phyloP scores from a whole-genome alignment of 2,329 filamentous ascomycete species.

The Neonectria punicea region DNA sequence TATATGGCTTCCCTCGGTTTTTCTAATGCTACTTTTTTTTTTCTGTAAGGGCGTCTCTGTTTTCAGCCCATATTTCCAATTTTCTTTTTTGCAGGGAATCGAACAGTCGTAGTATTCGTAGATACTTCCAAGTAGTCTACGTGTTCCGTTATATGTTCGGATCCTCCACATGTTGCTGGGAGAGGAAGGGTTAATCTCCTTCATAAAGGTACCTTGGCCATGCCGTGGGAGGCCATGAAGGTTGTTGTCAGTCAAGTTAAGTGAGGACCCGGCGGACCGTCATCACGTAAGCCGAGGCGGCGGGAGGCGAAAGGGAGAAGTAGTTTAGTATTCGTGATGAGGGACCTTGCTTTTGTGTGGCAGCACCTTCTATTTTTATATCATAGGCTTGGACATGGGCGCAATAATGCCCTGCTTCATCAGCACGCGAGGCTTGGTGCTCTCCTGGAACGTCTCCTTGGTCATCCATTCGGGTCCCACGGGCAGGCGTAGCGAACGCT shows the following conservation, averaged over 20 bases:
- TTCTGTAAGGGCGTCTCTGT: not conserved
- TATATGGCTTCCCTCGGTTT: not conserved
- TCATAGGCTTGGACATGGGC: constrained; percentile 82
- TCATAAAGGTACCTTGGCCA: not conserved
- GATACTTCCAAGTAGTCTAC: not conserved
- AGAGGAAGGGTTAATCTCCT: not conserved
- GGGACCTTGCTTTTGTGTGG: not conserved
- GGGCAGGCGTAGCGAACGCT: constrained; percentile 85
- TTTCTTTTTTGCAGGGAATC: not conserved
- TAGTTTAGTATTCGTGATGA: constrained; percentile 24
- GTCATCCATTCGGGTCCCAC: constrained; percentile 96
- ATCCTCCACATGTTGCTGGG: not conserved
- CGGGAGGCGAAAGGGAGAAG: not conserved
- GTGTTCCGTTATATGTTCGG: not conserved
- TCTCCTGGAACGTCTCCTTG: constrained; percentile 92
- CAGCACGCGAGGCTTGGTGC: constrained; percentile 88
- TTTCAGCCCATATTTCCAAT: not conserved
- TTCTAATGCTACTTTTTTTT: not conserved
- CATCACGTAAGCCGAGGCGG: not conserved
- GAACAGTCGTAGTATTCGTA: not conserved
- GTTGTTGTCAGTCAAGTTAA: not conserved
- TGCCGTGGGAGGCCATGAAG: not conserved
- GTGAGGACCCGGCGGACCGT: not conserved
- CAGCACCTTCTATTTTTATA: constrained; percentile 40
- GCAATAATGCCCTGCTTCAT: constrained; percentile 91